phyloP scores from a whole-genome alignment of 441 rosid species.

The Viola pubescens region DNA sequence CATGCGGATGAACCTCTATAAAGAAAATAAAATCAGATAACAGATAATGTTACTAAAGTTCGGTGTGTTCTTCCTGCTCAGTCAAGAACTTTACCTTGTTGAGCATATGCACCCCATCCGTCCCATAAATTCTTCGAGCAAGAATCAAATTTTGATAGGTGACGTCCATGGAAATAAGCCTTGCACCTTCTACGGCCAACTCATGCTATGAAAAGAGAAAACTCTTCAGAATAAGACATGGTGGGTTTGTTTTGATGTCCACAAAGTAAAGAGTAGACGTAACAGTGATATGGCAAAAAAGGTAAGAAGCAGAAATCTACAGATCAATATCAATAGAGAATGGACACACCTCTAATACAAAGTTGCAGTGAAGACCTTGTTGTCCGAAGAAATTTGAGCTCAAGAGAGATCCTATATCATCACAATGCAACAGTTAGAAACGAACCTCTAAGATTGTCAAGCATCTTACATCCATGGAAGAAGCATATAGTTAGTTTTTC shows the following conservation, averaged over 20 bases:
- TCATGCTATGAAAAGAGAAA: conserved; percentile 4
- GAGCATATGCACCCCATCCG: conserved; percentile 9
- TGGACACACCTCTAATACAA: conserved; percentile 1
- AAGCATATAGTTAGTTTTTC: neutral
- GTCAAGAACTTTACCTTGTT: conserved; percentile 5
- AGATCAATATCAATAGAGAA: neutral
- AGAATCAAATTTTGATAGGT: conserved; percentile 12
- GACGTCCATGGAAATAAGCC: conserved; percentile 4
- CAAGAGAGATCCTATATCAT: neutral
- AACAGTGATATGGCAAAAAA: neutral
- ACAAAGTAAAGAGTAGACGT: neutral
- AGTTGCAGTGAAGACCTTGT: conserved; percentile 1
- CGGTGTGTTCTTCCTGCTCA: neutral
- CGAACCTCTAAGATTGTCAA: neutral
- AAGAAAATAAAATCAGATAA: neutral
- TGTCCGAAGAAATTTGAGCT: neutral
- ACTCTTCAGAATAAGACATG: neutral
- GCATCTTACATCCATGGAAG: neutral
- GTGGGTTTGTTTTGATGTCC: neutral
- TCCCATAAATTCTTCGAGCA: conserved; percentile 9
- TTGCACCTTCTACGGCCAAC: conserved; percentile 12
- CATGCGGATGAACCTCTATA: neutral
- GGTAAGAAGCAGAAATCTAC: neutral
- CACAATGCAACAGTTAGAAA: neutral
- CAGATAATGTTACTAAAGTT: neutral